Evolutionary conservation across 2,329 filamentous ascomycete genomes (phyloP).

Genomic region (Phyllosticta capitalensis): DNA sequence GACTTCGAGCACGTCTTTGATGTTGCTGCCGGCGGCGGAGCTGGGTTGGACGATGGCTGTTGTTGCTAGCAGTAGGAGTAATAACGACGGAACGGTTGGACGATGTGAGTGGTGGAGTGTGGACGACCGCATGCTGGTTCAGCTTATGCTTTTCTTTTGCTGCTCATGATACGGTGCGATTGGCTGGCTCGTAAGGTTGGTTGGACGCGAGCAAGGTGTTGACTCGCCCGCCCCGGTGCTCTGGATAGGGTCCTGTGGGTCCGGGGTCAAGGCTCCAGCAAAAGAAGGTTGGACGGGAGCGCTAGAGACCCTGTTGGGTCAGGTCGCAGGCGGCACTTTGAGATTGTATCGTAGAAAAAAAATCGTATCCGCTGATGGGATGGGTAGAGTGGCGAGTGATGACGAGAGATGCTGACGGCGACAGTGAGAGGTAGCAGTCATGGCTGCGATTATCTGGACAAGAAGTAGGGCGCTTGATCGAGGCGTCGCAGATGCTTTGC

Average conservation of each 20-base stretch:
- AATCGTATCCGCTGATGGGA: neutral
- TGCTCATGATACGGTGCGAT: neutral
- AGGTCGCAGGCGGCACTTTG: neutral
- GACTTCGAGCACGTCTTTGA: neutral
- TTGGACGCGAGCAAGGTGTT: neutral
- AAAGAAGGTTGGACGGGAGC: neutral
- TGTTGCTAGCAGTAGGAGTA: neutral
- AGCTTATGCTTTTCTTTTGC: neutral
- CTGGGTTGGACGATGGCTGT: neutral
- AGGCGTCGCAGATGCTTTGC: neutral
- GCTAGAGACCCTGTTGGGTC: neutral
- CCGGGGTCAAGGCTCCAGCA: neutral
- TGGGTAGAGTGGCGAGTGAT: neutral
- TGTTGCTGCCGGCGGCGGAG: neutral
- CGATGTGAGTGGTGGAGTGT: no score
- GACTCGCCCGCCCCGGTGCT: neutral
- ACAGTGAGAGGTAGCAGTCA: neutral
- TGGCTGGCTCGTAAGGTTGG: neutral
- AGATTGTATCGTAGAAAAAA: neutral
- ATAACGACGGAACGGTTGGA: neutral
- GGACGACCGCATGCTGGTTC: neutral
- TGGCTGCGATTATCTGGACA: neutral
- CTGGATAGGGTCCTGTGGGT: neutral
- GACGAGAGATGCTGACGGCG: neutral
- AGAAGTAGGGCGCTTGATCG: neutral